phyloP scores from a whole-genome alignment of 345 rosid species.

The Hibiscus syriacus region DNA sequence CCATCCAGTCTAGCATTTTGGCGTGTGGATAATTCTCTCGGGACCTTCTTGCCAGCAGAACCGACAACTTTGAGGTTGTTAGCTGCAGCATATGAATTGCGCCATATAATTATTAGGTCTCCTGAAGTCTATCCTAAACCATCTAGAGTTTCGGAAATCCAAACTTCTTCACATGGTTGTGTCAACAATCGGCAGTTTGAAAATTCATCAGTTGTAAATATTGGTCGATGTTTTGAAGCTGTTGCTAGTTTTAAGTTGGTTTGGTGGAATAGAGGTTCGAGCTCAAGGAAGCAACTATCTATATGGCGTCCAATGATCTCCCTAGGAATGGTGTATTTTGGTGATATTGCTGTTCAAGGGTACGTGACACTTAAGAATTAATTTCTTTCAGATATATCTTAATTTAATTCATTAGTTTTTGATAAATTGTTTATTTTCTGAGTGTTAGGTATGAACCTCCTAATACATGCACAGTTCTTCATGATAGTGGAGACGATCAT shows the following conservation, averaged over 20 bases:
- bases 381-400: not conserved
- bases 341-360: constrained; percentile 96
- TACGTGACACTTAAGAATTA: constrained; percentile 30
- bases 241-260: constrained; percentile 75
- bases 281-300: constrained; percentile 68
- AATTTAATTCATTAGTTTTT: not conserved
- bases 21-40: constrained; percentile 81
- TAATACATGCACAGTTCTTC: constrained; percentile 69
- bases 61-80: constrained; percentile 38
- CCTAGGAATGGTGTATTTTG: constrained; percentile 80
- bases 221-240: constrained; percentile 62
- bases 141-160: constrained; percentile 26
- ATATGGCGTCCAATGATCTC: constrained; percentile 85
- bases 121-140: constrained; percentile 33
- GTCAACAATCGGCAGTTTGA: constrained; percentile 23
- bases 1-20: constrained; percentile 67
- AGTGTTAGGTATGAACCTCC: constrained; percentile 76
- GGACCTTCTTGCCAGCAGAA: constrained; percentile 86
- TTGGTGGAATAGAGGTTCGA: constrained; percentile 80
- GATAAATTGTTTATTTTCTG: constrained; percentile 14
- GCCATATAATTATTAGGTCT: constrained; percentile 52
- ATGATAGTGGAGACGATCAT: constrained; percentile 55
- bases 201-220: constrained; percentile 27
- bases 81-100: constrained; percentile 70
- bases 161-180: constrained; percentile 28